phyloP scores from a whole-genome alignment of 805 yeast species.

The Wickerhamomyces alni region DNA sequence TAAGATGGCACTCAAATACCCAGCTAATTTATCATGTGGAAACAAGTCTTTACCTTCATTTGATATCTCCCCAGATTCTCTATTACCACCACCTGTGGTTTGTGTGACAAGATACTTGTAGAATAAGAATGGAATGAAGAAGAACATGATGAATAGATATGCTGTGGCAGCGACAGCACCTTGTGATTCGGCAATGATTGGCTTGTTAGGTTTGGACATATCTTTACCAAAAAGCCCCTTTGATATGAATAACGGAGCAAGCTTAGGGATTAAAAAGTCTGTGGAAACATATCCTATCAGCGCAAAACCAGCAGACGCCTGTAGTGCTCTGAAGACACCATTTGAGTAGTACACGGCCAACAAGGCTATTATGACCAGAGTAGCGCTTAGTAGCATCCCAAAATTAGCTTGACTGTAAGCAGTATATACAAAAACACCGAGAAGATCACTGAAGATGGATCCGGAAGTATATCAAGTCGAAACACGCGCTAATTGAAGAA shows the following conservation, averaged over 20 bases:
- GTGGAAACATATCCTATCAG: conserved; percentile 62
- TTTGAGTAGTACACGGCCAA: conserved; percentile 14
- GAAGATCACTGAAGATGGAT: too few relatives aligned
- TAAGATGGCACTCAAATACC: conserved; percentile 77
- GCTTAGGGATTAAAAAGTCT: conserved; percentile 56
- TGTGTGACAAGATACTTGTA: conserved; percentile 61
- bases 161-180: conserved; percentile 87
- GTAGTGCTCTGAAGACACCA: conserved; percentile 19
- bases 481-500: too few relatives aligned
- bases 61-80: conserved; percentile 31
- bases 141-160: conserved; percentile 73
- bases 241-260: conserved; percentile 59
- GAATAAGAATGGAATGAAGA: conserved; percentile 84
- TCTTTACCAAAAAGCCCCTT: conserved; percentile 87
- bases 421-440: too few relatives aligned
- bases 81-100: conserved; percentile 54
- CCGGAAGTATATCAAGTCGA: too few relatives aligned
- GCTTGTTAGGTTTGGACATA: conserved; percentile 66
- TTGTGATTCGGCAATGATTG: conserved; percentile 82
- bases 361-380: conserved; percentile 6
- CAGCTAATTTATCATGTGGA: conserved; percentile 80
- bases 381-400: conserved; percentile 1
- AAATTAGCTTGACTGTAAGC: too few relatives aligned
- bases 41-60: conserved; percentile 31
- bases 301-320: conserved; percentile 59